Evolutionary conservation across 768 basidiomycete genomes (phyloP), one percentile per base, ranked within the genome.

Genomic region (Tephrocybe sp.): DNA sequence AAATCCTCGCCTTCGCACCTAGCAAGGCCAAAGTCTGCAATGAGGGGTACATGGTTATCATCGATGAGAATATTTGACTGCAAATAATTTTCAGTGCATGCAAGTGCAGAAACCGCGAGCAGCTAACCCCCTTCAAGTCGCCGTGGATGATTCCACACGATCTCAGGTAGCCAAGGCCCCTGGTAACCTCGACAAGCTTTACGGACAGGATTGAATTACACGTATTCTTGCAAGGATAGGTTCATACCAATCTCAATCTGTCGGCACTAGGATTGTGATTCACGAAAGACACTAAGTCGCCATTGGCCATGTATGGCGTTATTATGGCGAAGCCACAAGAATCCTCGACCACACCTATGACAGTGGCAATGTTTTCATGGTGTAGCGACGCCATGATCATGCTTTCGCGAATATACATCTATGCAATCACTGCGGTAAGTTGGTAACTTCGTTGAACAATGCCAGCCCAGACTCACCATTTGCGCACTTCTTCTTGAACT

Each of bases 91-190:
- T 30, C 8, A 3, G 8, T 13, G 2, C 20, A 40, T 19, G 12
- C 10, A 22, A 31, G 8, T 16, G 17, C 10, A 31, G 2, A 8
- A 17, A 33, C 16, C 5, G 6, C 26, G 39, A 22, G 32, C 1
- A 43, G n/a, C 53, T 36, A n/a, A 54, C 53, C 38, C 43, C 48
- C 47, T 54, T 54, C 9, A 54, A 20, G 22, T 54, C 53, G 1
- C 48, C 49, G 14, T 54, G 53, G 6, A 50, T 38, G 1, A 54
- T 26, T 1, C 48, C 44, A 45, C 49, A 46, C n/a, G 16, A 23
- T 23, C 40, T 54, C 17, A 54, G 53, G 32, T 54, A 26, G 8
- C 26, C 17, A 5, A 54, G 14, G 11, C 53, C 53, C 26, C 26
- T 35, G 4, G 53, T 44, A 16, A 54, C 50, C 11, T 34, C 44